Percentiles rank a stretch among this genome's conserved stretches.
These are phyloP conservation scores for Mortierella sp. DNA, from an alignment of 371 early-diverging fungal species.

Conservation along the genomic window DNA sequence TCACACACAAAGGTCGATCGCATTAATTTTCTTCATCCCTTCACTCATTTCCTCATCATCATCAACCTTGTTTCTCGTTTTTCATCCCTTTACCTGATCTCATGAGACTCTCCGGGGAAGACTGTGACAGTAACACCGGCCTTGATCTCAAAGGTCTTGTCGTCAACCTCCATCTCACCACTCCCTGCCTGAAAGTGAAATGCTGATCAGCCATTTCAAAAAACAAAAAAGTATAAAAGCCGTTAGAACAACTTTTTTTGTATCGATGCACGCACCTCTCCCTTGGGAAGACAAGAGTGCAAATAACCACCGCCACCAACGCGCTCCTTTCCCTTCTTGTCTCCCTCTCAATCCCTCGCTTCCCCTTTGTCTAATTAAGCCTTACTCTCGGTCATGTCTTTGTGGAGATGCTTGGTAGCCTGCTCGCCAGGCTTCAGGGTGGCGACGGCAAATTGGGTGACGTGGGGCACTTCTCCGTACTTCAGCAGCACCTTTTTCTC, in stretches of 20 bases:
- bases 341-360: background rate
- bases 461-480: conserved; percentile 53
- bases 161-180: conserved; percentile 56
- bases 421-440: conserved; percentile 53
- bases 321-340: background rate
- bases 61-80: too few species aligned
- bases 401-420: conserved; percentile 43
- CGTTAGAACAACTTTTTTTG: background rate
- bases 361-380: too few species aligned
- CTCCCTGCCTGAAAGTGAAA: conserved; percentile 49
- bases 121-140: conserved; percentile 57
- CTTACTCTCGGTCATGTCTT: conserved; percentile 59
- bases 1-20: background rate
- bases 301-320: too few species aligned
- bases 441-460: conserved; percentile 49
- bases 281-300: too few species aligned
- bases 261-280: background rate
- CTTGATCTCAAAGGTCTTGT: conserved; percentile 35
- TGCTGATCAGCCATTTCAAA: conserved; percentile 10
- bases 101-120: conserved; percentile 48
- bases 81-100: conserved; percentile 38
- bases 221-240: background rate
- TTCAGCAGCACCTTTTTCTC: conserved; percentile 56
- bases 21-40: background rate
- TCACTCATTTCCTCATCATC: background rate